Conservation (phyloP, 192 early-diverging fungal genomes). For the Geranomyces michiganensis region DNA sequence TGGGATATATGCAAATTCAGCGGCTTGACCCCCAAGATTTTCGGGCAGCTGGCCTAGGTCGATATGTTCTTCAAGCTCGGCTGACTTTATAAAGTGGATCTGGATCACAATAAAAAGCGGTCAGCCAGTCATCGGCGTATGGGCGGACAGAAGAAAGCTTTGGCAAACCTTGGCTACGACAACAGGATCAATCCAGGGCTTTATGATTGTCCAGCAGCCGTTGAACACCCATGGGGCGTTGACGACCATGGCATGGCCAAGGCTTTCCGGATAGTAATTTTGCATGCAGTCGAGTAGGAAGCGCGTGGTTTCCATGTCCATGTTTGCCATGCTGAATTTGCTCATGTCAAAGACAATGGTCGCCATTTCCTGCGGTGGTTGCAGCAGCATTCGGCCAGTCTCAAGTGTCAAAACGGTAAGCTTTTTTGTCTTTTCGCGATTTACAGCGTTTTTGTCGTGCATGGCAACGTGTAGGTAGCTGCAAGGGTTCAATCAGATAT, state of each 20-base stretch:
- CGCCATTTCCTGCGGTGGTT: slow-evolving; percentile 57
- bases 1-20: slow-evolving; percentile 29
- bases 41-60: slow-evolving; percentile 59
- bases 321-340: slow-evolving; percentile 74
- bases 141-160: too few relatives aligned
- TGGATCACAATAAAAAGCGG: too few relatives aligned
- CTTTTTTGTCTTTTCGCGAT: slow-evolving; percentile 17
- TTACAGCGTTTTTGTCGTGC: slow-evolving; percentile 54
- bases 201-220: slow-evolving; percentile 77
- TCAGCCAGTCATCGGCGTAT: too few relatives aligned
- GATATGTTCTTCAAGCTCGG: slow-evolving; percentile 66
- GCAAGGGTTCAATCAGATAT: neutral
- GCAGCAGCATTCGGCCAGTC: slow-evolving; percentile 55
- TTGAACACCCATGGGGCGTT: slow-evolving; percentile 89
- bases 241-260: slow-evolving; percentile 81
- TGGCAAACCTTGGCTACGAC: slow-evolving; percentile 71
- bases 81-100: slow-evolving; percentile 67
- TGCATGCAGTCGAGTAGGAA: slow-evolving; percentile 81
- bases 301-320: slow-evolving; percentile 77
- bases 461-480: slow-evolving; percentile 48
- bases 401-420: slow-evolving; percentile 57
- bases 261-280: slow-evolving; percentile 88
- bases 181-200: slow-evolving; percentile 84
- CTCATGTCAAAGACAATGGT: slow-evolving; percentile 77
- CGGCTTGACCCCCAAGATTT: slow-evolving; percentile 57